These are phyloP conservation scores for Aspergillus tubingensis DNA, from an alignment of 2,329 filamentous ascomycete genomes.

Conservation along the genomic window DNA sequence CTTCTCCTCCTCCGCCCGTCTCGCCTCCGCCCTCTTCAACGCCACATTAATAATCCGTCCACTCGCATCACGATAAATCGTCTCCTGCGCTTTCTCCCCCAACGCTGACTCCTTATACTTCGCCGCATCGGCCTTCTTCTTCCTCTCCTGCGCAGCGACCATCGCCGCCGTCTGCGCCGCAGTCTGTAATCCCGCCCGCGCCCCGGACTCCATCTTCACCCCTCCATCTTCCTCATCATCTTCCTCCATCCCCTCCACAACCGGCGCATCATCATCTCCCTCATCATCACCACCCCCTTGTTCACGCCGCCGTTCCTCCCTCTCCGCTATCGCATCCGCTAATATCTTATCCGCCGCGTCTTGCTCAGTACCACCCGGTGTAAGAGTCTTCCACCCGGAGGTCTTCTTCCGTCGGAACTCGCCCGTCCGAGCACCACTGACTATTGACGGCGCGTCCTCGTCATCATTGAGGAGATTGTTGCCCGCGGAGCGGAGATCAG, in stretches of 20 bases:
- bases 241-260: constrained; percentile 43
- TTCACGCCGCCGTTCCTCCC: constrained; percentile 56
- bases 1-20: constrained; percentile 74
- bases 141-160: constrained; percentile 65
- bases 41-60: constrained; percentile 91
- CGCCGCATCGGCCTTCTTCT: constrained; percentile 50
- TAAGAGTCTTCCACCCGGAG: constrained; percentile 76
- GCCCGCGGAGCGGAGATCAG: constrained; percentile 33
- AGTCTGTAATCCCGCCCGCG: constrained; percentile 81
- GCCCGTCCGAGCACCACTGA: constrained; percentile 30
- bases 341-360: constrained; percentile 32
- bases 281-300: constrained; percentile 49
- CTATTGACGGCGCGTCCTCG: constrained; percentile 38
- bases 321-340: constrained; percentile 76
- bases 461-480: constrained; percentile 34
- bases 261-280: constrained; percentile 53
- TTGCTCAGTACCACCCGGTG: constrained; percentile 27
- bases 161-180: constrained; percentile 74
- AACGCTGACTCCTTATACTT: constrained; percentile 41
- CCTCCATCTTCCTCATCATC: constrained; percentile 31
- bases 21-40: constrained; percentile 84
- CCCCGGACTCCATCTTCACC: constrained; percentile 82
- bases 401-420: constrained; percentile 74
- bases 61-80: constrained; percentile 92
- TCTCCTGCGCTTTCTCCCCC: constrained; percentile 64